Conservation (phyloP, 441 rosid species). For the Bocquillonia castaneifolia region DNA sequence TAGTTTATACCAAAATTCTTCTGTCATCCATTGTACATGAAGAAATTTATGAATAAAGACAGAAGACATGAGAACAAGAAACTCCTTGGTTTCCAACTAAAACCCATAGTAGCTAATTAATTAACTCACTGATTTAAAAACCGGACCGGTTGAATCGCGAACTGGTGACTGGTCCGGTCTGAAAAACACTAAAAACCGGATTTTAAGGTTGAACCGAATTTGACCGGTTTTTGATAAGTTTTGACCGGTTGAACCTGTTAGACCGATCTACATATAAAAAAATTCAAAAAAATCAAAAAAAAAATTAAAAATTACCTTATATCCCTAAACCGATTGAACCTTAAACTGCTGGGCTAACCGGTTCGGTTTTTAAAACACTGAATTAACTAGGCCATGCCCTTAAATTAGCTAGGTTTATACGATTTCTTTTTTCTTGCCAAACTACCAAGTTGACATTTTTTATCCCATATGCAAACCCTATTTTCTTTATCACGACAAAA, state of each 20-base stretch:
- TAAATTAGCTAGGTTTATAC: not conserved
- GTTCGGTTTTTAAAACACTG: too few species aligned
- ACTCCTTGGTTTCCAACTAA: not conserved
- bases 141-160: not conserved
- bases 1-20: not conserved
- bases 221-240: too few species aligned
- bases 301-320: too few species aligned
- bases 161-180: too few species aligned
- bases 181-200: too few species aligned
- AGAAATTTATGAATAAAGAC: conserved; percentile 22
- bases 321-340: too few species aligned
- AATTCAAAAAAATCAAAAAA: too few species aligned
- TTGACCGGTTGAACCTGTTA: too few species aligned
- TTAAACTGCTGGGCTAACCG: too few species aligned
- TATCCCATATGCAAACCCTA: not conserved
- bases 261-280: too few species aligned
- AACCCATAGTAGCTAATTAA: not conserved
- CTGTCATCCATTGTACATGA: not conserved
- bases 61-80: conserved; percentile 19
- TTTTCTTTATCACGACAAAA: conserved; percentile 20
- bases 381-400: not conserved
- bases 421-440: not conserved
- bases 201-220: too few species aligned
- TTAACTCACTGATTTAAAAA: too few species aligned
- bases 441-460: conserved; percentile 7